Evolutionary conservation across 257 asterid species (phyloP).

Genomic region (Euphrasia confusa): DNA sequence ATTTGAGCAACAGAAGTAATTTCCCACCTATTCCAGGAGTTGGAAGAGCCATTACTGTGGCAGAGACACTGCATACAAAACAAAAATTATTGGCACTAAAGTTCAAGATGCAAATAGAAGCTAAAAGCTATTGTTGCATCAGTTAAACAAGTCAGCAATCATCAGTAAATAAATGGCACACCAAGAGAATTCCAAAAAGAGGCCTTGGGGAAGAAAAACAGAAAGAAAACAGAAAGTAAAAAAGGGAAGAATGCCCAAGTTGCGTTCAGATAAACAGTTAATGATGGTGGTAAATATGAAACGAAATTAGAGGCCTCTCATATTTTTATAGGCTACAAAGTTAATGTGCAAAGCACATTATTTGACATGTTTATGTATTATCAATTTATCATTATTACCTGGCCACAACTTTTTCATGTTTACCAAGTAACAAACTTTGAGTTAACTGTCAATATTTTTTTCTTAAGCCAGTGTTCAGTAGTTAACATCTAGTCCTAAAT

Average conservation of each 20-base stretch:
- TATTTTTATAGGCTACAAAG: not conserved
- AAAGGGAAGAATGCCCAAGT: slow-evolving; percentile 1
- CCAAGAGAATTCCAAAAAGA: not conserved
- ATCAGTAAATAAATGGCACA: slow-evolving; percentile 9
- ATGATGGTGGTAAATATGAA: not conserved
- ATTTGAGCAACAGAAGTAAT: slow-evolving; percentile 66
- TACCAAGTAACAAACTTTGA: too few relatives aligned
- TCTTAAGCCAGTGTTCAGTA: not conserved
- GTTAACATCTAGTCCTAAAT: not conserved
- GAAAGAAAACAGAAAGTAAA: not conserved
- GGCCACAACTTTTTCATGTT: too few relatives aligned
- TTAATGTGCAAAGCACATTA: not conserved
- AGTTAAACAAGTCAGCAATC: not conserved
- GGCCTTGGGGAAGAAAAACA: not conserved
- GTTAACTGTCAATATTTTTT: too few relatives aligned
- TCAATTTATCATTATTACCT: not conserved
- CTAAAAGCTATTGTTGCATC: not conserved
- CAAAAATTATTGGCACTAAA: not conserved
- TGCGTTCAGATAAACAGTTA: not conserved
- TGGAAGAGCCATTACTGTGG: slow-evolving; percentile 69
- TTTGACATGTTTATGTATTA: not conserved
- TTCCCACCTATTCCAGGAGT: slow-evolving; percentile 68
- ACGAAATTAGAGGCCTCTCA: not conserved
- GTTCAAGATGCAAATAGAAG: slow-evolving; percentile 17
- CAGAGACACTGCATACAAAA: slow-evolving; percentile 55